These are phyloP conservation scores for Phytophthora sansomeana DNA, from an alignment of 352 stramenopile species.

Conservation along the genomic window DNA sequence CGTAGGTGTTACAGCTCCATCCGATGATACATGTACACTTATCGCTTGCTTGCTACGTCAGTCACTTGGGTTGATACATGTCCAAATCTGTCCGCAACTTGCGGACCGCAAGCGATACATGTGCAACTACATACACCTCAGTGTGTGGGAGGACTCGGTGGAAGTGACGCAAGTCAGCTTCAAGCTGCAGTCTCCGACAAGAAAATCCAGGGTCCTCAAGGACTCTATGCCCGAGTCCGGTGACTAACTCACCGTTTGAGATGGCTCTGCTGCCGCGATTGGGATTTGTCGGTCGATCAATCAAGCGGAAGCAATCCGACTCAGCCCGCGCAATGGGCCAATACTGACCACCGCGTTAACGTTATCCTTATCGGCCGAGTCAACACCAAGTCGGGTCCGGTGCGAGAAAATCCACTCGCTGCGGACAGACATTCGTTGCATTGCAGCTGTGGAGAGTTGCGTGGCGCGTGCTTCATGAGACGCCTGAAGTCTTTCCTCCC, in stretches of 20 bases:
- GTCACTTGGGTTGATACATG: too few species aligned
- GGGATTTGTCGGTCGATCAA: constrained; percentile 22
- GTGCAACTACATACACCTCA: too few species aligned
- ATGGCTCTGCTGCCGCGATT: constrained; percentile 2
- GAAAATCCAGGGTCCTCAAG: constrained; percentile 23
- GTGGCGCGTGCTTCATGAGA: background rate
- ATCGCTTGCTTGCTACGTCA: too few species aligned
- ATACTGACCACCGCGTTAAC: constrained; percentile 10
- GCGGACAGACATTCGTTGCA: constrained; percentile 15
- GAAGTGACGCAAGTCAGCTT: background rate
- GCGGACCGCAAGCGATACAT: too few species aligned
- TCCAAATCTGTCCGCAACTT: too few species aligned
- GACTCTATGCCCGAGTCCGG: constrained; percentile 2
- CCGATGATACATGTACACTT: too few species aligned
- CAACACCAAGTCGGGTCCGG: constrained; percentile 7
- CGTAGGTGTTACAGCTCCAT: too few species aligned
- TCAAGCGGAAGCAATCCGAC: constrained; percentile 9
- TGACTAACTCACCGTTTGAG: constrained; percentile 2
- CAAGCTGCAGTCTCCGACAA: constrained; percentile 9
- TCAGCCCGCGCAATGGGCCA: background rate
- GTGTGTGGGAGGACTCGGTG: background rate
- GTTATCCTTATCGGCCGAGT: background rate
- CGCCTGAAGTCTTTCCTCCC: too few species aligned
- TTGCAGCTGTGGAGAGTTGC: constrained; percentile 6
- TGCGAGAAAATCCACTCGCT: constrained; percentile 20